These are phyloP conservation scores for Globisporangium paddicum DNA, from an alignment of 352 stramenopile species.

Conservation along the genomic window DNA sequence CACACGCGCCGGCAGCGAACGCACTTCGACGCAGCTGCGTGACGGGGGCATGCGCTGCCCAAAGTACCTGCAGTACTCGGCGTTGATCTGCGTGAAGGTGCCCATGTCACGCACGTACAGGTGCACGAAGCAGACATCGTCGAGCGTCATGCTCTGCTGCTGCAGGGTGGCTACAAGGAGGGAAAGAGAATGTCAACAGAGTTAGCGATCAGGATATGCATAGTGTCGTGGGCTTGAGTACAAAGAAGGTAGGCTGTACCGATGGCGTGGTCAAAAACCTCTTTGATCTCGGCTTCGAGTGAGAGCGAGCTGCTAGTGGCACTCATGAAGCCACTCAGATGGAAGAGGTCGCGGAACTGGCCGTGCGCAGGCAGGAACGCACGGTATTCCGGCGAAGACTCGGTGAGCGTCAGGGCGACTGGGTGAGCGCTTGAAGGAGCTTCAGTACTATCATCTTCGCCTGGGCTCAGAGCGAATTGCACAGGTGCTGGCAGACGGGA, in stretches of 20 bases:
- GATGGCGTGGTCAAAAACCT: slow-evolving; percentile 42
- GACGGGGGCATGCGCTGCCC: slow-evolving; percentile 74
- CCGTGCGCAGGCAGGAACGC: slow-evolving; percentile 21
- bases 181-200: too few species aligned
- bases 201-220: too few species aligned
- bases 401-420: slow-evolving; percentile 5
- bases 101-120: slow-evolving; percentile 95
- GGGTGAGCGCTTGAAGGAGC: neutral
- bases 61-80: slow-evolving; percentile 92
- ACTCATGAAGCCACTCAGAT: slow-evolving; percentile 62
- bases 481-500: slow-evolving; percentile 22
- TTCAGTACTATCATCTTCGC: neutral
- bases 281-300: slow-evolving; percentile 59
- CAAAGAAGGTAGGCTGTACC: too few species aligned
- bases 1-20: slow-evolving; percentile 63
- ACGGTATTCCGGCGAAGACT: slow-evolving; percentile 10
- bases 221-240: too few species aligned
- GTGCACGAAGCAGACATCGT: slow-evolving; percentile 95
- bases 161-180: slow-evolving; percentile 16
- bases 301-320: slow-evolving; percentile 24
- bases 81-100: slow-evolving; percentile 92
- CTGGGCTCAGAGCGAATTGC: neutral
- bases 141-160: slow-evolving; percentile 47
- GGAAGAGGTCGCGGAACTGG: slow-evolving; percentile 63
- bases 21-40: slow-evolving; percentile 83